These are phyloP conservation scores for Microbotryomycetes sp. DNA, from an alignment of 1,284 basidiomycete species.

Conservation along the genomic window DNA sequence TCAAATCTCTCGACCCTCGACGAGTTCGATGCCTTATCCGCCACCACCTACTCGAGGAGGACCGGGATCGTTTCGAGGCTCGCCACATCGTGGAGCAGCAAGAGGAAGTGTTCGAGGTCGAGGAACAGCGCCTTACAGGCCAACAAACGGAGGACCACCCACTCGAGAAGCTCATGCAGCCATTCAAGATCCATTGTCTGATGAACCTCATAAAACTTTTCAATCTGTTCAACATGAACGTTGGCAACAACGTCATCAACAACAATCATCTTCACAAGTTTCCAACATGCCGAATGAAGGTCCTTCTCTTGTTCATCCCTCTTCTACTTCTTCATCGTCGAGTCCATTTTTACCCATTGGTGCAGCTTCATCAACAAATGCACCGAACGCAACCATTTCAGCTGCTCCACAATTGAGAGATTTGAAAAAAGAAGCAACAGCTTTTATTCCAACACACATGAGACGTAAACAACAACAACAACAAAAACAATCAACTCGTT, in stretches of 20 bases:
- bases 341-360: constrained; percentile 23
- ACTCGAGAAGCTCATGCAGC: constrained; percentile 34
- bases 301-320: constrained; percentile 22
- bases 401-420: constrained; percentile 80
- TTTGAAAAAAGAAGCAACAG: constrained; percentile 82
- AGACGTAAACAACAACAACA: constrained; percentile 14
- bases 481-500: constrained; percentile 1
- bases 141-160: too few species aligned
- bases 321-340: constrained; percentile 28
- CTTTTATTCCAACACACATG: constrained; percentile 61
- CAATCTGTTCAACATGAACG: constrained; percentile 40
- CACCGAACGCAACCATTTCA: constrained; percentile 59
- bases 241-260: constrained; percentile 23
- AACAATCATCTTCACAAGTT: constrained; percentile 10
- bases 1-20: constrained; percentile 33
- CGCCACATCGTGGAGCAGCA: too few species aligned
- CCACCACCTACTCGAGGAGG: constrained; percentile 10
- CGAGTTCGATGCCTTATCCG: constrained; percentile 1
- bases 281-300: constrained; percentile 8
- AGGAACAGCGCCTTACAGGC: too few species aligned
- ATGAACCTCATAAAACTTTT: constrained; percentile 41
- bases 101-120: too few species aligned
- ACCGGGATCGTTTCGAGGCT: too few species aligned
- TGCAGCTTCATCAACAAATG: constrained; percentile 14
- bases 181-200: constrained; percentile 43